These are phyloP conservation scores for Nasturtium officinale DNA, from an alignment of 345 rosid species.

Conservation along the genomic window DNA sequence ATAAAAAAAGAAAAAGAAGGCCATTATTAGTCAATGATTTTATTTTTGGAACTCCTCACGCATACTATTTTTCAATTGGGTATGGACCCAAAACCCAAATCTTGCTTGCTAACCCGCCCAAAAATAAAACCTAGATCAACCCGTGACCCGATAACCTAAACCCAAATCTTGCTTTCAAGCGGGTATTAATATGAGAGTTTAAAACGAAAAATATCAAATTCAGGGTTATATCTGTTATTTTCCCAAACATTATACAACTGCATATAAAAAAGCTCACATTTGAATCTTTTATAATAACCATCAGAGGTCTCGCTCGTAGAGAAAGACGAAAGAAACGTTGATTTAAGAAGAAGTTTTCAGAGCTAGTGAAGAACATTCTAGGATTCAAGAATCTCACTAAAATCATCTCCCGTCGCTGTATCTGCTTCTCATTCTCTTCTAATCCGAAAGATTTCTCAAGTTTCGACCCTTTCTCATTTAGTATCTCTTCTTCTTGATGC, in stretches of 20 bases:
- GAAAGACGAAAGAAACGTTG: neutral
- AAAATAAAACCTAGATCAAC: too few relatives aligned
- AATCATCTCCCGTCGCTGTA: neutral
- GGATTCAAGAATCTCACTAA: neutral
- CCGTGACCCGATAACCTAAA: too few relatives aligned
- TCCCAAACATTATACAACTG: neutral
- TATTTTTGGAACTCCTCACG: neutral
- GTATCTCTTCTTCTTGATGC: constrained; percentile 3
- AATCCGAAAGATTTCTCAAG: constrained; percentile 5
- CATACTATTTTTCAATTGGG: neutral
- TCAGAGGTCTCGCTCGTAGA: neutral
- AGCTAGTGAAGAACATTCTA: neutral
- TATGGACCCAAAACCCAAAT: neutral
- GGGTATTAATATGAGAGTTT: too few relatives aligned
- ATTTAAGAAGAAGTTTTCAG: neutral
- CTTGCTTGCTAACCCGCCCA: too few relatives aligned
- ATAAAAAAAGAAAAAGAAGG: neutral
- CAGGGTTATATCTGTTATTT: neutral
- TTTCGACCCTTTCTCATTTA: neutral
- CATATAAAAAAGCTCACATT: neutral
- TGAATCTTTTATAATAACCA: neutral
- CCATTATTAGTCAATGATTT: neutral
- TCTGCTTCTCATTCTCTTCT: neutral
- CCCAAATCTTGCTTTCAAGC: too few relatives aligned
- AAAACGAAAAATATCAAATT: neutral